Percentiles rank a stretch among this genome's conserved stretches.
These are phyloP conservation scores for Monilinia vaccinii-corymbosi DNA, from an alignment of 2,329 filamentous ascomycete genomes.

Conservation along the genomic window DNA sequence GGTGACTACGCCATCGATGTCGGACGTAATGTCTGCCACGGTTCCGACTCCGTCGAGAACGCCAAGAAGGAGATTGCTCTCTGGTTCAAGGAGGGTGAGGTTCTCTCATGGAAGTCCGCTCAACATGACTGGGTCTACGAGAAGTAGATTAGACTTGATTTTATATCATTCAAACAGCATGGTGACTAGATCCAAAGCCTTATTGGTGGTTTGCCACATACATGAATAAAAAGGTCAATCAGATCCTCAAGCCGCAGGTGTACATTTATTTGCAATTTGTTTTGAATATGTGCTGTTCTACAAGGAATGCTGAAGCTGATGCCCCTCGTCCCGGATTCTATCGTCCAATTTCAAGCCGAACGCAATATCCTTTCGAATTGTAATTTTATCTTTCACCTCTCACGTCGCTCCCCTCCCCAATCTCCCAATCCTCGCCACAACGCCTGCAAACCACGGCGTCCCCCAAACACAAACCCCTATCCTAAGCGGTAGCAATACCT, in stretches of 20 bases:
- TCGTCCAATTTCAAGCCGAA: not conserved
- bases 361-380: not conserved
- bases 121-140: constrained; percentile 96
- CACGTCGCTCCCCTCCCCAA: constrained; percentile 8
- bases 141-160: constrained; percentile 44
- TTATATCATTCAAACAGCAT: not conserved
- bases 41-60: constrained; percentile 96
- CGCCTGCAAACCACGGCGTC: constrained; percentile 83
- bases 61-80: constrained; percentile 99
- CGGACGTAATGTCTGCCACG: constrained; percentile 99
- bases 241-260: not conserved
- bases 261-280: not conserved
- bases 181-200: not conserved
- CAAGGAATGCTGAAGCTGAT: not conserved
- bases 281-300: not conserved
- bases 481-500: constrained; percentile 69
- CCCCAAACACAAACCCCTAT: constrained; percentile 75
- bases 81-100: constrained; percentile 90
- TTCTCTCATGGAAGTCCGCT: constrained; percentile 75
- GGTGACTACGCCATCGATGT: constrained; percentile 77
- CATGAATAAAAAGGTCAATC: not conserved
- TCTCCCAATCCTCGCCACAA: constrained; percentile 42
- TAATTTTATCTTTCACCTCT: not conserved
- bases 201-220: not conserved
- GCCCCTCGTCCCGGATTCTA: not conserved